Evolutionary conservation across 805 yeast genomes (phyloP), one percentile per base, ranked within the genome.

Genomic region (Millerozyma miso): DNA sequence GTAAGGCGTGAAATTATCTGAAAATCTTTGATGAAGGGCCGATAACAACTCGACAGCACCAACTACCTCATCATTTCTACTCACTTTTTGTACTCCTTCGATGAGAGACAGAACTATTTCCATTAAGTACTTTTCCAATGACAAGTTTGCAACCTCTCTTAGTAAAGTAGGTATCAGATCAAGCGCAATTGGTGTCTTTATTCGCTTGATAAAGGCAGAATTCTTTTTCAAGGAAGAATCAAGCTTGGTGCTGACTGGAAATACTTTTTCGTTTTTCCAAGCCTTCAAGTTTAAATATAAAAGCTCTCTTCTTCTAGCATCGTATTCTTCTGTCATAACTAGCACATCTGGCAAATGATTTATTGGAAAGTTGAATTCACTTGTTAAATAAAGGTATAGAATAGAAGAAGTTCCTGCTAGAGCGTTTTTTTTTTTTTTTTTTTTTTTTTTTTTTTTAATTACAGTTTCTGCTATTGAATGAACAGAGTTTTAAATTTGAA

Each of bases 171-270:
- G 51, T 35, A 51, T 55, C 33, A 73, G 72, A 4, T 83, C 90
- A 33, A 71, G 73, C 32, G 67, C 74, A 18, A 88, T 60, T 2
- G 81, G 69, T 2, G 75, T 68, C 48, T 81, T 74, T 40, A 89
- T 56, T 52, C 83, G 84, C 57, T 82, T 85, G 39, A 88, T 81
- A 54, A 87, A 85, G 0, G 88, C 84, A 3, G 88, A 79, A 56
- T 90, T 87, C 59, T 83, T 86, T 68, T 89, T 89, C 50, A 89
- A 67, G 43, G 90, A 83, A 0, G 95, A 69, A 56, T 89, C 96
- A 7, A 81, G 59, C 47, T 75, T 77, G 12, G 48, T 19, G 1
- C 54, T 48, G 4, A 49, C 40, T 7, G 35, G 16, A 17, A 51
- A 48, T 13, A 46, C 45, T 13, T 20, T 41, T 17, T 64, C 74